A percentile compares a stretch with the other conserved stretches of the same genome.
Evolutionary conservation across 768 basidiomycete species (phyloP).

Genomic region (Scleroderma bovista): DNA sequence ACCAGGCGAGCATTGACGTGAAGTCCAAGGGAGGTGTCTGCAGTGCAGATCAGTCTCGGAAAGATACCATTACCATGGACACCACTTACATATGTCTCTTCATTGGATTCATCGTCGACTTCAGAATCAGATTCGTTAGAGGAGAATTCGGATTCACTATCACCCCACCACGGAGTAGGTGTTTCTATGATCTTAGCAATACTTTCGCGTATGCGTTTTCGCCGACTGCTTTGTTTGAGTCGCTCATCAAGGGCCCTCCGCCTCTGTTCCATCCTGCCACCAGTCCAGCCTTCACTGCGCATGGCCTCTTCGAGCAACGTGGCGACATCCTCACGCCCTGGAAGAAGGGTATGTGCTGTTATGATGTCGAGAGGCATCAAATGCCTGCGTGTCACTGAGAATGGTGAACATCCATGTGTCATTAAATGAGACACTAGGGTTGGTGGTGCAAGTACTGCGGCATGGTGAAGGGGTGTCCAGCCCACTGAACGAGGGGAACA

Average conservation of each 20-base stretch:
- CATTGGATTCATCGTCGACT: slow-evolving; percentile 45
- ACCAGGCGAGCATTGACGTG: slow-evolving; percentile 90
- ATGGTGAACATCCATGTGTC: slow-evolving; percentile 85
- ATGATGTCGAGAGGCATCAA: slow-evolving; percentile 88
- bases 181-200: slow-evolving; percentile 55
- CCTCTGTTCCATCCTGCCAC: slow-evolving; percentile 67
- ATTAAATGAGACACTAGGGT: slow-evolving; percentile 89
- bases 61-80: background rate
- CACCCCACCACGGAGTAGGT: slow-evolving; percentile 61
- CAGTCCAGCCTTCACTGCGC: slow-evolving; percentile 79
- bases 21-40: slow-evolving; percentile 75
- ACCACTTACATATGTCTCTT: slow-evolving; percentile 42
- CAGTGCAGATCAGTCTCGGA: slow-evolving; percentile 16
- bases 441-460: slow-evolving; percentile 82
- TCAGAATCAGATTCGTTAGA: slow-evolving; percentile 42
- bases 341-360: slow-evolving; percentile 73
- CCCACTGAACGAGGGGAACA: slow-evolving; percentile 52
- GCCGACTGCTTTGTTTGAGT: slow-evolving; percentile 46
- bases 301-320: slow-evolving; percentile 86
- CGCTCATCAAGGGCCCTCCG: slow-evolving; percentile 56
- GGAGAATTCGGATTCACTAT: slow-evolving; percentile 39
- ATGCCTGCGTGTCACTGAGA: slow-evolving; percentile 68
- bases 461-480: slow-evolving; percentile 94
- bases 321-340: slow-evolving; percentile 80
- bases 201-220: slow-evolving; percentile 50